Evolutionary conservation across 306 rosid species (phyloP).

Genomic region (Lablab purpureus): DNA sequence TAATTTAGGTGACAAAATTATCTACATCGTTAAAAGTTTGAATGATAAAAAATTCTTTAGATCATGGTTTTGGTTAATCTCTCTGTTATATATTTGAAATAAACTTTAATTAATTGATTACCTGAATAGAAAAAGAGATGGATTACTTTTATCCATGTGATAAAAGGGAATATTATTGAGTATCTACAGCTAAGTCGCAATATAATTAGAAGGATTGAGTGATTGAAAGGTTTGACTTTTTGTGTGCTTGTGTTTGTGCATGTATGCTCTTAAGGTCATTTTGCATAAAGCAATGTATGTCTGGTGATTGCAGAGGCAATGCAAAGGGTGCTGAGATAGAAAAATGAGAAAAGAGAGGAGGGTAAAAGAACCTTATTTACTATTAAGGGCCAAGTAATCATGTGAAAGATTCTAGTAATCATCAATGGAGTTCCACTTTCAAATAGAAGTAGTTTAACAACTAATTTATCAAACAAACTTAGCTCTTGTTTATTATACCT

Average conservation of each 20-base stretch:
- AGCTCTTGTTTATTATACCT: neutral
- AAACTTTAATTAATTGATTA: neutral
- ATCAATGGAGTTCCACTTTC: neutral
- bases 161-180: conserved; percentile 14
- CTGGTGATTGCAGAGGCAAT: conserved; percentile 7
- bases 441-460: neutral
- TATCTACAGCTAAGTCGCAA: conserved; percentile 18
- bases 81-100: neutral
- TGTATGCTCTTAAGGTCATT: conserved; percentile 35
- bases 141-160: conserved; percentile 7
- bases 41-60: conserved; percentile 2
- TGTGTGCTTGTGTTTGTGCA: neutral
- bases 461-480: neutral
- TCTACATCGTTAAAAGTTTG: conserved; percentile 1
- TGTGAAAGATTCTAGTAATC: neutral
- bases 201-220: conserved; percentile 4
- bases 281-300: neutral
- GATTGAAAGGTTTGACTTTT: conserved; percentile 25
- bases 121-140: neutral
- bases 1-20: neutral
- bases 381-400: neutral
- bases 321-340: neutral
- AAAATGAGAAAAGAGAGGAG: neutral
- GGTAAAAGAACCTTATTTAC: neutral
- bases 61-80: conserved; percentile 27